Conservation (phyloP, 208 protist species). For the Trypanosoma grayi region DNA sequence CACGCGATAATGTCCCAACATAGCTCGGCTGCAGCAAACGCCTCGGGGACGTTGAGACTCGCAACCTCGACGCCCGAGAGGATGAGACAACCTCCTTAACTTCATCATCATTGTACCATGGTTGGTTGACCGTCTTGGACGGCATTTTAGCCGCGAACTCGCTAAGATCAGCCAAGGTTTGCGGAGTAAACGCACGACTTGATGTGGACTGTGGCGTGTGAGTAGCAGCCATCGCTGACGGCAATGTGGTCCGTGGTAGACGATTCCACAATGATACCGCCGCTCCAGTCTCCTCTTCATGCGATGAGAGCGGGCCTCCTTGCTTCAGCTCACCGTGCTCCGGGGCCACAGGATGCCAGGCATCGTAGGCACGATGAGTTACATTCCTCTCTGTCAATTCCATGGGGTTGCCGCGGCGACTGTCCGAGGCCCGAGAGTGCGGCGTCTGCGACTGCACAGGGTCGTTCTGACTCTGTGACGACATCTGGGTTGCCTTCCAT, state of each 20-base stretch:
- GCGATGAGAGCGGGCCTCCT: too few species aligned
- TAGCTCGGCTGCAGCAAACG: not conserved
- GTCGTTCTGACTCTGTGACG: not conserved
- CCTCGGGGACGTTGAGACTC: not conserved
- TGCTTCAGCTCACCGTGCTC: too few species aligned
- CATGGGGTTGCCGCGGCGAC: not conserved
- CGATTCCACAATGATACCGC: not conserved
- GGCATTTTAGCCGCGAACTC: not conserved
- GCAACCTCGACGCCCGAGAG: conserved; percentile 7
- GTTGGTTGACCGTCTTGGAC: not conserved
- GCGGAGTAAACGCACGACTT: conserved; percentile 6
- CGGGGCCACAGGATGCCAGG: too few species aligned
- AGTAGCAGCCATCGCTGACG: not conserved
- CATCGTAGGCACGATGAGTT: too few species aligned
- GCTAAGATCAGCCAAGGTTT: conserved; percentile 18
- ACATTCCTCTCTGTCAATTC: not conserved
- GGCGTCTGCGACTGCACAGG: not conserved
- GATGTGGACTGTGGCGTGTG: not conserved
- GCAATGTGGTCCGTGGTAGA: not conserved
- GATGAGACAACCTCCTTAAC: conserved; percentile 6
- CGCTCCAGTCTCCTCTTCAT: not conserved
- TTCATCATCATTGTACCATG: conserved; percentile 20
- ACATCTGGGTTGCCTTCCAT: not conserved
- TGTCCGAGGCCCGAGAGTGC: not conserved
- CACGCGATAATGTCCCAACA: too few species aligned